A percentile compares a stretch with the other conserved stretches of the same genome.
phyloP scores from a whole-genome alignment of 139 green algal species.

The Picochlorum sp. region DNA sequence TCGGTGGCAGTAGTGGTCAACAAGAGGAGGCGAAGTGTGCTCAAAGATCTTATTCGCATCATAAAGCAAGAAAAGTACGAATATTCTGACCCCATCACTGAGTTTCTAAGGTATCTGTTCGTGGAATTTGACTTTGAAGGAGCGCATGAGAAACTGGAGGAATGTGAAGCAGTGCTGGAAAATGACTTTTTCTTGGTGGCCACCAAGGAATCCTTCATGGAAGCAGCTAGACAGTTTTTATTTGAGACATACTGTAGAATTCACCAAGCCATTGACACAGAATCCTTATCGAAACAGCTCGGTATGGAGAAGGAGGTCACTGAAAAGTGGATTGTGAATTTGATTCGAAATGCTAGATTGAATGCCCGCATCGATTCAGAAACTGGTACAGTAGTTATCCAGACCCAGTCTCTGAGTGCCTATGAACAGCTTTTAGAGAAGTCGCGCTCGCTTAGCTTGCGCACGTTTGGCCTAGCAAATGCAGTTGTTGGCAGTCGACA shows the following conservation, averaged over 20 bases:
- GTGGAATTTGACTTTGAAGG: constrained; percentile 95
- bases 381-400: constrained; percentile 91
- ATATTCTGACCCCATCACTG: constrained; percentile 66
- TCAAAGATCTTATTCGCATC: constrained; percentile 85
- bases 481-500: constrained; percentile 49
- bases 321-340: constrained; percentile 92
- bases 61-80: constrained; percentile 53
- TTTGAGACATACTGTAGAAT: constrained; percentile 96
- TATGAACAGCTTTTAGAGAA: constrained; percentile 78
- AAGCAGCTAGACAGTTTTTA: constrained; percentile 89
- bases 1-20: constrained; percentile 84
- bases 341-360: constrained; percentile 83
- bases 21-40: constrained; percentile 65
- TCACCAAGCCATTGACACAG: constrained; percentile 82
- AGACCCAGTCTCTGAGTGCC: constrained; percentile 43
- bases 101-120: constrained; percentile 90
- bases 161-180: constrained; percentile 75
- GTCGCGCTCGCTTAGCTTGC: constrained; percentile 67
- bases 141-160: constrained; percentile 80
- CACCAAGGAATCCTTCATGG: constrained; percentile 86
- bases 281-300: constrained; percentile 73
- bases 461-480: constrained; percentile 85
- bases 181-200: constrained; percentile 90
- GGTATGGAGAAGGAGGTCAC: constrained; percentile 70
- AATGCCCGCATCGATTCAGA: constrained; percentile 96